Evolutionary conservation across 2,329 filamentous ascomycete genomes (phyloP).

Genomic region (Scytalidium lignicola): DNA sequence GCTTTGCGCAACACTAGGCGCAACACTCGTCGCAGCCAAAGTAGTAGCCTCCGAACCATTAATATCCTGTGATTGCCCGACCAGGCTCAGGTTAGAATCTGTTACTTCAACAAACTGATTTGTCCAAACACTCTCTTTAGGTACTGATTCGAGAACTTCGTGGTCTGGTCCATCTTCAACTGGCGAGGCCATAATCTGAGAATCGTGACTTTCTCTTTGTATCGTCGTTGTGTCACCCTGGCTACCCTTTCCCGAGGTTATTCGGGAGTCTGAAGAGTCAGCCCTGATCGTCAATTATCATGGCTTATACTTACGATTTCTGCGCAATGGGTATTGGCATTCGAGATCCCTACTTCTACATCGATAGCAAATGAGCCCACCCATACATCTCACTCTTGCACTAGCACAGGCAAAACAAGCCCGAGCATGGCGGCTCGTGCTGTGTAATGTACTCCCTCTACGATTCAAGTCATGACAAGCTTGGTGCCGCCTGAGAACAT

Average conservation of each 20-base stretch:
- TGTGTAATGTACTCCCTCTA: conserved; percentile 1
- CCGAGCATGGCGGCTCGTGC: conserved; percentile 1
- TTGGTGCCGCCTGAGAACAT: conserved; percentile 5
- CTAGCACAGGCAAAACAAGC: conserved; percentile 5
- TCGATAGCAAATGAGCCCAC: conserved; percentile 2
- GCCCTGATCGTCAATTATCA: not conserved
- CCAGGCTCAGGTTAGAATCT: not conserved
- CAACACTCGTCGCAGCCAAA: not conserved
- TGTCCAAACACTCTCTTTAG: conserved; percentile 1
- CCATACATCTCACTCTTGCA: conserved; percentile 2
- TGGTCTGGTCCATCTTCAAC: conserved; percentile 1
- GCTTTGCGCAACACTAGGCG: not conserved
- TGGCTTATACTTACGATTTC: conserved; percentile 3
- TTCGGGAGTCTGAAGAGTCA: conserved; percentile 4
- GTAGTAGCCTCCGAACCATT: not conserved
- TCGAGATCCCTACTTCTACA: conserved; percentile 4
- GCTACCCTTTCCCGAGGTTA: not conserved
- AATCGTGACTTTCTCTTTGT: conserved; percentile 1
- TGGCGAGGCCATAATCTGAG: not conserved
- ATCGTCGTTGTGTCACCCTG: conserved; percentile 2
- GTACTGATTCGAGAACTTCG: not conserved
- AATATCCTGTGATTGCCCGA: conserved; percentile 2
- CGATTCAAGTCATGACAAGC: conserved; percentile 5
- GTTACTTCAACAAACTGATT: not conserved
- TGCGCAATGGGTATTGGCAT: conserved; percentile 3